Conservation (phyloP, 805 yeast species). For the Metschnikowia chrysomelidarum region DNA sequence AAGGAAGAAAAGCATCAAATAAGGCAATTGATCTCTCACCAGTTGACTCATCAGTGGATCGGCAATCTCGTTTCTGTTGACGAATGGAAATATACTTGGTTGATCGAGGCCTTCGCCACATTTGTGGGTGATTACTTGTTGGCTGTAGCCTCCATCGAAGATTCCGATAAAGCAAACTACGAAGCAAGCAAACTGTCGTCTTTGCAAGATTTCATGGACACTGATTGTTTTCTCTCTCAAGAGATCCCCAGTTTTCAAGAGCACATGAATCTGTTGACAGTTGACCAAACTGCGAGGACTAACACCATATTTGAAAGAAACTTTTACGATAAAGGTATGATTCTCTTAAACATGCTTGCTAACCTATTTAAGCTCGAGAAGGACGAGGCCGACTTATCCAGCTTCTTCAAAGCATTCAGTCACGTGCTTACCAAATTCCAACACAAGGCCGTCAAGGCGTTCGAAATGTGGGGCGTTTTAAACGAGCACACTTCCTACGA, state of each 20-base stretch:
- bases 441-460: constrained; percentile 43
- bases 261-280: constrained; percentile 27
- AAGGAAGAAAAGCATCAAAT: constrained; percentile 30
- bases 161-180: constrained; percentile 15
- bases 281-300: constrained; percentile 28
- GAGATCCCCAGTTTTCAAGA: constrained; percentile 35
- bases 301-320: constrained; percentile 48
- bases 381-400: constrained; percentile 23
- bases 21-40: constrained; percentile 64
- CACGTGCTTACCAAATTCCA: constrained; percentile 35
- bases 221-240: constrained; percentile 30
- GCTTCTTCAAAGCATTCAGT: constrained; percentile 33
- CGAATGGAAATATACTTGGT: constrained; percentile 68
- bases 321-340: constrained; percentile 61
- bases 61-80: constrained; percentile 69
- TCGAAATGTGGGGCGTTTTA: constrained; percentile 52
- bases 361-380: constrained; percentile 36
- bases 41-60: constrained; percentile 77
- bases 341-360: constrained; percentile 51
- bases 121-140: constrained; percentile 57
- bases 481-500: constrained; percentile 38
- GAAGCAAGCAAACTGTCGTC: constrained; percentile 14
- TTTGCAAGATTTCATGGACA: constrained; percentile 32
- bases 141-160: constrained; percentile 11
- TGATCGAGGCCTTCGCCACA: constrained; percentile 78